These are phyloP conservation scores for Eimeria falciformis DNA, from an alignment of 169 alveolate genomes.

Conservation along the genomic window DNA sequence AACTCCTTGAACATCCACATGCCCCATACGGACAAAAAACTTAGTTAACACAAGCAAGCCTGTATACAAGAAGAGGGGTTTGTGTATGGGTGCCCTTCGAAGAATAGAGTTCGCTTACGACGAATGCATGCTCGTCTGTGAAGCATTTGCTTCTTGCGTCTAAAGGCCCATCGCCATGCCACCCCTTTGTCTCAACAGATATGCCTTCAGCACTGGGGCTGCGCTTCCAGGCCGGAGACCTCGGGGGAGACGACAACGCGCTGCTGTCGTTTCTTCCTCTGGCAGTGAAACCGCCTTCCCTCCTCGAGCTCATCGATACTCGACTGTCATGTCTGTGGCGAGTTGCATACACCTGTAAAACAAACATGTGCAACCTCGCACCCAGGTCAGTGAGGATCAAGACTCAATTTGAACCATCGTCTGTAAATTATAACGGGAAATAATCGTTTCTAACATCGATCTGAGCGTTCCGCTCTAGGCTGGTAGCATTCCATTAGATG, in stretches of 20 bases:
- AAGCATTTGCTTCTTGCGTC: constrained; percentile 73
- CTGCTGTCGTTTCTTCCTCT: constrained; percentile 9
- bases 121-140: constrained; percentile 74
- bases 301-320: background rate
- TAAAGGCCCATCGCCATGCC: constrained; percentile 76
- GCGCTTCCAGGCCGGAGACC: constrained; percentile 36
- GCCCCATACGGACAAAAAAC: too few species aligned
- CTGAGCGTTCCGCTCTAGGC: too few species aligned
- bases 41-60: too few species aligned
- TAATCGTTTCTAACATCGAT: too few species aligned
- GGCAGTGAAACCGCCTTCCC: background rate
- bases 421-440: too few species aligned
- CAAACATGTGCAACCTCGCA: background rate
- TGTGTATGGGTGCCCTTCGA: too few species aligned
- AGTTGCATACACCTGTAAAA: constrained; percentile 21
- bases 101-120: constrained; percentile 7
- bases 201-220: constrained; percentile 67
- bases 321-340: constrained; percentile 28
- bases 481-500: too few species aligned
- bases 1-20: too few species aligned
- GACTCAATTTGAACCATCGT: too few species aligned
- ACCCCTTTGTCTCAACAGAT: constrained; percentile 38
- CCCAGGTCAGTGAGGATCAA: too few species aligned
- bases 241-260: background rate
- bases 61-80: too few species aligned